Evolutionary conservation across 345 rosid species (phyloP).

Genomic region (Hevea brasiliensis): DNA sequence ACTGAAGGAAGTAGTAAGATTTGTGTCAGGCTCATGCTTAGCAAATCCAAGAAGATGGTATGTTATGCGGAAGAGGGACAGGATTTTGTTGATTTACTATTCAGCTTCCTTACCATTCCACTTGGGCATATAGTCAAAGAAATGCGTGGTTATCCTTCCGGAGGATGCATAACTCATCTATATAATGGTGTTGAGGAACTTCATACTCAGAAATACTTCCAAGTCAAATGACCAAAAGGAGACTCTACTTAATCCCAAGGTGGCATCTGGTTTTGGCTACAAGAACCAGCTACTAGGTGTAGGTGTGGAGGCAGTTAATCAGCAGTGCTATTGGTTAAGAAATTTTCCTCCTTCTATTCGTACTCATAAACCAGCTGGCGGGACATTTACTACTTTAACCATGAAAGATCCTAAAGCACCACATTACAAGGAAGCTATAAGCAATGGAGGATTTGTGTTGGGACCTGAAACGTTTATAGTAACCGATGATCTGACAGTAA

Average conservation of each 20-base stretch:
- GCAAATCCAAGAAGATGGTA: slow-evolving; percentile 29
- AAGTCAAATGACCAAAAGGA: slow-evolving; percentile 1
- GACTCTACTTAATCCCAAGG: slow-evolving; percentile 22
- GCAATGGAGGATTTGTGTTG: slow-evolving; percentile 8
- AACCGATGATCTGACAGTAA: slow-evolving; percentile 20
- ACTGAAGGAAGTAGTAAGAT: background rate
- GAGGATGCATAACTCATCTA: slow-evolving; percentile 17
- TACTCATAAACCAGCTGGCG: no score
- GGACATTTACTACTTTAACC: background rate
- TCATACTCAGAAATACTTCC: slow-evolving; percentile 11
- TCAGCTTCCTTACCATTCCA: slow-evolving; percentile 36
- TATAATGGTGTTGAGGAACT: slow-evolving; percentile 15
- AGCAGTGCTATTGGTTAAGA: background rate
- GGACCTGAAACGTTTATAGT: slow-evolving; percentile 19
- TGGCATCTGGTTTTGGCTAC: slow-evolving; percentile 14
- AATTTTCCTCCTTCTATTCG: no score
- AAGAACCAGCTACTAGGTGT: slow-evolving; percentile 8
- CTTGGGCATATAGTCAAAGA: slow-evolving; percentile 22
- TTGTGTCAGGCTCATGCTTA: slow-evolving; percentile 10
- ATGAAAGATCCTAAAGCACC: slow-evolving; percentile 10
- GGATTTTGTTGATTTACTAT: slow-evolving; percentile 32
- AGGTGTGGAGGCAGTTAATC: slow-evolving; percentile 10
- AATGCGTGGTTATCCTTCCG: background rate
- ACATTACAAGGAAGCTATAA: no score
- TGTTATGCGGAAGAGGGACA: slow-evolving; percentile 28